These are phyloP conservation scores for Trichosanthes truncata DNA, from an alignment of 306 rosid genomes.

Conservation along the genomic window DNA sequence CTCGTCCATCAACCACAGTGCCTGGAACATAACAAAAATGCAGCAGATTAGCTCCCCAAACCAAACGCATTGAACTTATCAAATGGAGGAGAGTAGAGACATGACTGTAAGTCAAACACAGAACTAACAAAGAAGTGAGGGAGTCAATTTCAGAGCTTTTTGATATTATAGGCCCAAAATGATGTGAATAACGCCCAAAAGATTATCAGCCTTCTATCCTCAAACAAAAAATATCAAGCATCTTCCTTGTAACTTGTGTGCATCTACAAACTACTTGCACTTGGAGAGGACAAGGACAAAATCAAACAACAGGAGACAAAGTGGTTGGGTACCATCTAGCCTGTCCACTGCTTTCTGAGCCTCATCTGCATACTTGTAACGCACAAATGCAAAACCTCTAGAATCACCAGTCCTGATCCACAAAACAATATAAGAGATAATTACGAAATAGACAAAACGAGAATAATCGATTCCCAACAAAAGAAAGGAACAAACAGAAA, in stretches of 20 bases:
- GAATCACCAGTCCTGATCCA: conserved; percentile 70
- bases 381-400: conserved; percentile 90
- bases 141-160: neutral
- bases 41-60: neutral
- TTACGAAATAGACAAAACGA: neutral
- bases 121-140: neutral
- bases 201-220: neutral
- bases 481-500: neutral
- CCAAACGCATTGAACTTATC: neutral
- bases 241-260: neutral
- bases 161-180: neutral
- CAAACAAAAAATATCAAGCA: neutral
- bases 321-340: conserved; percentile 56
- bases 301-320: neutral
- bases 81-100: neutral
- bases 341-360: conserved; percentile 83
- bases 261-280: neutral
- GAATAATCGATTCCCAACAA: neutral
- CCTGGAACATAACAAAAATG: conserved; percentile 24
- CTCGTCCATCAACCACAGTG: conserved; percentile 87
- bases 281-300: neutral
- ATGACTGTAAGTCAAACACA: neutral
- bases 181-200: neutral
- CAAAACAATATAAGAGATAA: neutral
- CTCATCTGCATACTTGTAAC: conserved; percentile 84